A percentile compares a stretch with the other conserved stretches of the same genome.
Evolutionary conservation across 2,329 filamentous ascomycete species (phyloP).

Genomic region (Proliferodiscus dingleyae): DNA sequence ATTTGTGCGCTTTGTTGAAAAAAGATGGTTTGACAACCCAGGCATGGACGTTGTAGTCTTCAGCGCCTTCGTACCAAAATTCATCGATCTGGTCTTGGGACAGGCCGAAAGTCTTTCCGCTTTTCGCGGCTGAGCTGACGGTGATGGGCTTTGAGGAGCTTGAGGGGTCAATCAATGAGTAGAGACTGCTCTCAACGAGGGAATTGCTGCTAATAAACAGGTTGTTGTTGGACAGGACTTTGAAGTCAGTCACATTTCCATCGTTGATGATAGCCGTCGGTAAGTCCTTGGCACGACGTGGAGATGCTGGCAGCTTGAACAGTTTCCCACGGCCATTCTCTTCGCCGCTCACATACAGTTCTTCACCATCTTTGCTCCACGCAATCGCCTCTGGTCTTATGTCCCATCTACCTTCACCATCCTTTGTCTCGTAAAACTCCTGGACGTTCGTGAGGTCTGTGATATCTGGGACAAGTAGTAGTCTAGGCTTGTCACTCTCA

Average conservation of each 20-base stretch:
- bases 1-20: conserved; percentile 65
- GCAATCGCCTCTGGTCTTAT: conserved; percentile 49
- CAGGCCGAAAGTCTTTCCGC: conserved; percentile 63
- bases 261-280: conserved; percentile 47
- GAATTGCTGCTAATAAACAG: conserved; percentile 66
- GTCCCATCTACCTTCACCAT: conserved; percentile 62
- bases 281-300: conserved; percentile 42
- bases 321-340: conserved; percentile 58
- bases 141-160: conserved; percentile 38
- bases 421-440: conserved; percentile 56
- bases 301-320: conserved; percentile 56
- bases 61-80: conserved; percentile 64
- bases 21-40: conserved; percentile 59
- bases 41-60: conserved; percentile 61
- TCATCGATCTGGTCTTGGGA: conserved; percentile 59
- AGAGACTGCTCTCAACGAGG: conserved; percentile 67
- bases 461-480: conserved; percentile 61
- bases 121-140: conserved; percentile 60
- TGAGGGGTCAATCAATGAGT: conserved; percentile 43
- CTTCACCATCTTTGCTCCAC: conserved; percentile 55
- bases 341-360: conserved; percentile 71
- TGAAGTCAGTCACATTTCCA: conserved; percentile 51
- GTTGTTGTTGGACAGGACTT: conserved; percentile 43
- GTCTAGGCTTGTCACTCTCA: conserved; percentile 71
- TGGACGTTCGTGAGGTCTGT: conserved; percentile 51